phyloP scores from a whole-genome alignment of 78 protist genomes.

The Protostelium mycophagum region DNA sequence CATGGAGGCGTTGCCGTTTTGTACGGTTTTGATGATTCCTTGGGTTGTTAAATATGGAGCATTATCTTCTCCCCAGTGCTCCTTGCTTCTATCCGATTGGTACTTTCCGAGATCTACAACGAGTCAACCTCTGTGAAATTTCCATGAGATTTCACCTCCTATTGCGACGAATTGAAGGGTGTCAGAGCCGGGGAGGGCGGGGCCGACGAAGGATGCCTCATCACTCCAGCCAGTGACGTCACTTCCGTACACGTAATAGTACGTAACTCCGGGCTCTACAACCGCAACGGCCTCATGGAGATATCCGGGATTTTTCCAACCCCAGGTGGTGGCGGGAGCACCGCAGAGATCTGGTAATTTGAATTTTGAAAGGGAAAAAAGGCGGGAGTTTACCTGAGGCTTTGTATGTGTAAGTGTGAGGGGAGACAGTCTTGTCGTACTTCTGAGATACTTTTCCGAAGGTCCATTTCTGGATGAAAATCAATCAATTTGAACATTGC shows the following conservation, averaged over 20 bases:
- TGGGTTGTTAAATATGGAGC: not conserved
- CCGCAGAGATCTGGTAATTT: conserved; percentile 26
- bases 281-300: conserved; percentile 27
- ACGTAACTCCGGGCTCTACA: conserved; percentile 6
- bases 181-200: conserved; percentile 31
- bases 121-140: conserved; percentile 9
- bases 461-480: not conserved
- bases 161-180: conserved; percentile 22
- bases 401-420: not conserved
- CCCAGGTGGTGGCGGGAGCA: conserved; percentile 30
- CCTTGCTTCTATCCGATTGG: not conserved
- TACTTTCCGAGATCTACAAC: conserved; percentile 5
- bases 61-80: conserved; percentile 1
- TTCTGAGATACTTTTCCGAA: not conserved
- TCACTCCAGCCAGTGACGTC: not conserved
- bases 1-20: not conserved
- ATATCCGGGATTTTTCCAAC: conserved; percentile 49
- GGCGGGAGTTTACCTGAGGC: conserved; percentile 17
- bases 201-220: conserved; percentile 40
- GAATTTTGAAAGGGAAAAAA: too few species aligned
- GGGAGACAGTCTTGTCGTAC: not conserved
- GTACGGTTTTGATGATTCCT: not conserved
- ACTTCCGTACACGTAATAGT: conserved; percentile 40
- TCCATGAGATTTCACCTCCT: conserved; percentile 6
- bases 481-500: not conserved